Percentiles rank a stretch among this genome's conserved stretches.
phyloP scores from a whole-genome alignment of 345 rosid genomes.

The Anastatica hierochuntica region DNA sequence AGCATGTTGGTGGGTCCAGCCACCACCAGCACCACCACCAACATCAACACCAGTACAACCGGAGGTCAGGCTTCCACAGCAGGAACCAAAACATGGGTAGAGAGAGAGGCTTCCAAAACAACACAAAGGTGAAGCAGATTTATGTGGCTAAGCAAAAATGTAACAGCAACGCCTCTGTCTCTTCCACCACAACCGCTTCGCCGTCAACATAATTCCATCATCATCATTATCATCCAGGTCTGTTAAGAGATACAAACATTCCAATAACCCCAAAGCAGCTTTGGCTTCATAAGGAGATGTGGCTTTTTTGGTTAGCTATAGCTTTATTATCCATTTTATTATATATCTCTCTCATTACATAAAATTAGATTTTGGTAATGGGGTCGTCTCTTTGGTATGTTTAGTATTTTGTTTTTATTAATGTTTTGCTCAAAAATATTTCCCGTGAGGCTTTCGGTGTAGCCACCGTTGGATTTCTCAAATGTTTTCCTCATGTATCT shows the following conservation, averaged over 20 bases:
- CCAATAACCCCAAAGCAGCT: conserved; percentile 21
- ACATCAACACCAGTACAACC: conserved; percentile 25
- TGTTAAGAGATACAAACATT: conserved; percentile 8
- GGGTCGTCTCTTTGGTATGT: conserved; percentile 1
- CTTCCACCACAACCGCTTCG: conserved; percentile 6
- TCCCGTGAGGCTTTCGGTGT: conserved; percentile 8
- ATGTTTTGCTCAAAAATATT: background rate
- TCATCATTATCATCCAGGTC: conserved; percentile 14
- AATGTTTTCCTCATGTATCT: background rate
- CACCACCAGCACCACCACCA: conserved; percentile 24
- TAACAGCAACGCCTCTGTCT: conserved; percentile 25
- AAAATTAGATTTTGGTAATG: conserved; percentile 17
- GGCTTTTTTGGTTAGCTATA: background rate
- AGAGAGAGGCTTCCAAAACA: conserved; percentile 47
- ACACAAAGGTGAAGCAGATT: conserved; percentile 74
- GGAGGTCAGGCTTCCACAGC: conserved; percentile 62
- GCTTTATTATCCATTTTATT: too few species aligned
- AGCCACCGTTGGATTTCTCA: conserved; percentile 4
- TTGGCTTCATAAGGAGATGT: conserved; percentile 19
- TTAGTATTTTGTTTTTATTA: background rate
- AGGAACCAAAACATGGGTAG: conserved; percentile 50
- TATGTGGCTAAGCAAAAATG: conserved; percentile 87
- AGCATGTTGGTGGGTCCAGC: conserved; percentile 42
- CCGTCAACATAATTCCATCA: conserved; percentile 10
- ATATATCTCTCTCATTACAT: background rate